These are phyloP conservation scores for Neurospora sp. DNA, from an alignment of 495 filamentous ascomycete species.

Conservation along the genomic window DNA sequence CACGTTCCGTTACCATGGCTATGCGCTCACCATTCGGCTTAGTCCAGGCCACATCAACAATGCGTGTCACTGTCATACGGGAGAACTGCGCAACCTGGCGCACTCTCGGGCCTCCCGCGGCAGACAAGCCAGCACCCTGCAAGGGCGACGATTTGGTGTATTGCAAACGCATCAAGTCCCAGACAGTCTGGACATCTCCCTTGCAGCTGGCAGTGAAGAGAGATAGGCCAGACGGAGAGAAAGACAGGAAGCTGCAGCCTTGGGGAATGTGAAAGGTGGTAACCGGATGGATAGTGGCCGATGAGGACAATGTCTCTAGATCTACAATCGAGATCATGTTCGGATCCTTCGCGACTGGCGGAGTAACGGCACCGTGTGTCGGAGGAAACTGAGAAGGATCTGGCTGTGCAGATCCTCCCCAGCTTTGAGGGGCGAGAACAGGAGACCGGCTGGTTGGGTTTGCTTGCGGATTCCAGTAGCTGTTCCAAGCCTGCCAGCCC, in stretches of 20 bases:
- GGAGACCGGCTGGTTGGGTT: conserved; percentile 31
- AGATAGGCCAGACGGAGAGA: conserved; percentile 73
- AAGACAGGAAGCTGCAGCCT: conserved; percentile 85
- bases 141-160: conserved; percentile 42
- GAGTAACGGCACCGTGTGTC: conserved; percentile 52
- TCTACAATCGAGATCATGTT: conserved; percentile 80
- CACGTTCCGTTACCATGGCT: conserved; percentile 79
- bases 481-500: conserved; percentile 76
- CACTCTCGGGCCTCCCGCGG: conserved; percentile 40
- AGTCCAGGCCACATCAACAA: conserved; percentile 84
- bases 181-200: conserved; percentile 84
- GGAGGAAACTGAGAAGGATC: conserved; percentile 56
- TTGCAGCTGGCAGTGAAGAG: conserved; percentile 86
- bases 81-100: conserved; percentile 78
- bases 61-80: conserved; percentile 79
- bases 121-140: conserved; percentile 25
- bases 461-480: conserved; percentile 61
- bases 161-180: conserved; percentile 77
- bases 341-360: conserved; percentile 50
- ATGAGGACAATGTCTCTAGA: conserved; percentile 48
- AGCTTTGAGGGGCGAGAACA: conserved; percentile 15
- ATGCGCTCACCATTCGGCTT: conserved; percentile 67
- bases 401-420: conserved; percentile 24
- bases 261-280: conserved; percentile 71
- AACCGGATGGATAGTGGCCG: conserved; percentile 45